Conservation (phyloP, 2,329 filamentous ascomycete genomes). For the Lachnellula hyalina region DNA sequence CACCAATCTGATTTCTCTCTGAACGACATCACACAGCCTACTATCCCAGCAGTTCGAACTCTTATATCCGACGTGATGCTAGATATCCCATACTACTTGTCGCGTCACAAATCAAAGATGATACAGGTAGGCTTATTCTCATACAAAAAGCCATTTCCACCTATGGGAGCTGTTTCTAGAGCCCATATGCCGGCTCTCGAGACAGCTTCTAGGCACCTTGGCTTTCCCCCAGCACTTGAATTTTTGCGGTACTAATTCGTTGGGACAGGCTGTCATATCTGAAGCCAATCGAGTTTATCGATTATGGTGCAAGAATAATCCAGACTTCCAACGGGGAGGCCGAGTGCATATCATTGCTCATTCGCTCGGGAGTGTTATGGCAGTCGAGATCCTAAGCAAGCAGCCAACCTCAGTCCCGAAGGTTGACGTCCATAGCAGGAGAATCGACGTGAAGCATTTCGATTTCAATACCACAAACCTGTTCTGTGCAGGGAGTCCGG, state of each 20-base stretch:
- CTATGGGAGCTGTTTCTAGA: too few species aligned
- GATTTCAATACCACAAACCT: conserved; percentile 89
- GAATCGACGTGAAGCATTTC: conserved; percentile 56
- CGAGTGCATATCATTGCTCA: conserved; percentile 91
- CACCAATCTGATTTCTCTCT: conserved; percentile 62
- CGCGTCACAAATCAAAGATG: conserved; percentile 94
- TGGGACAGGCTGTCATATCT: conserved; percentile 59
- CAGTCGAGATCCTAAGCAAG: conserved; percentile 80
- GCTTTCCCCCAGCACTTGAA: too few species aligned
- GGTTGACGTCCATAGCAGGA: conserved; percentile 38
- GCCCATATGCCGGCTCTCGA: too few species aligned
- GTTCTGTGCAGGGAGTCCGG: conserved; percentile 85
- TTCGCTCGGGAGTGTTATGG: conserved; percentile 91
- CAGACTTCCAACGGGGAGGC: conserved; percentile 72
- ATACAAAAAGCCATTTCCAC: too few species aligned
- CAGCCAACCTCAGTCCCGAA: conserved; percentile 70
- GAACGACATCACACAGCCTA: conserved; percentile 86
- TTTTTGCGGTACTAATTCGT: too few species aligned
- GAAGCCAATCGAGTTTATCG: conserved; percentile 96
- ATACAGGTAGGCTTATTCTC: conserved; percentile 43
- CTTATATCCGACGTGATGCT: conserved; percentile 98
- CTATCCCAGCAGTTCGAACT: conserved; percentile 85
- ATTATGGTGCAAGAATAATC: conserved; percentile 91
- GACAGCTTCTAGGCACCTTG: too few species aligned
- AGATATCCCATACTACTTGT: conserved; percentile 96